These are phyloP conservation scores for Pascua sp. DNA, from an alignment of 1,284 basidiomycete species.

Conservation along the genomic window DNA sequence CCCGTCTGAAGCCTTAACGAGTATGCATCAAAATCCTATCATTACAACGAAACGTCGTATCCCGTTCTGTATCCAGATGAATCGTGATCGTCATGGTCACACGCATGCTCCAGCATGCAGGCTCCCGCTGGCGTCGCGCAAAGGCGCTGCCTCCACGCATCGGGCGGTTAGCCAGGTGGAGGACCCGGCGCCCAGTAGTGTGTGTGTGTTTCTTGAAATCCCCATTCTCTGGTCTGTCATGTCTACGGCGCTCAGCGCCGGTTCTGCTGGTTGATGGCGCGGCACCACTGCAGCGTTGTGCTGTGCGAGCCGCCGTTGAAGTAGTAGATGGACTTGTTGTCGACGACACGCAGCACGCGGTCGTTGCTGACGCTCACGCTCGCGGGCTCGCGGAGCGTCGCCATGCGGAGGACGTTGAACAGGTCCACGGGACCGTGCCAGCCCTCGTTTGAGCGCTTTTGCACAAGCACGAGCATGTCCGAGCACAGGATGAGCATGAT, in stretches of 20 bases:
- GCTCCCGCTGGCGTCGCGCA: no score
- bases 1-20: no score
- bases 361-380: conserved; percentile 76
- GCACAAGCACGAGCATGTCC: conserved; percentile 81
- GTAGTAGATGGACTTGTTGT: conserved; percentile 72
- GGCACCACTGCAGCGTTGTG: conserved; percentile 80
- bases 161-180: no score
- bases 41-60: no score
- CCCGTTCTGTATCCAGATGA: no score
- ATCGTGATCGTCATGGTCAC: no score
- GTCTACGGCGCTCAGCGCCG: conserved; percentile 10
- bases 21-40: no score
- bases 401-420: conserved; percentile 90
- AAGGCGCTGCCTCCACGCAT: no score
- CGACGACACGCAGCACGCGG: conserved; percentile 54
- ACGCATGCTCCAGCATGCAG: no score
- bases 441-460: conserved; percentile 69
- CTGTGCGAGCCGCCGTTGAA: conserved; percentile 78
- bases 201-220: no score
- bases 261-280: conserved; percentile 44
- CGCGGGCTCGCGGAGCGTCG: conserved; percentile 80
- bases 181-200: no score
- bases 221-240: no score
- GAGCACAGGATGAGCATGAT: conserved; percentile 56
- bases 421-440: conserved; percentile 71